Base-by-base conservation (phyloP, 805 yeast genomes). In the Ogataea thermomethanolica region DNA sequence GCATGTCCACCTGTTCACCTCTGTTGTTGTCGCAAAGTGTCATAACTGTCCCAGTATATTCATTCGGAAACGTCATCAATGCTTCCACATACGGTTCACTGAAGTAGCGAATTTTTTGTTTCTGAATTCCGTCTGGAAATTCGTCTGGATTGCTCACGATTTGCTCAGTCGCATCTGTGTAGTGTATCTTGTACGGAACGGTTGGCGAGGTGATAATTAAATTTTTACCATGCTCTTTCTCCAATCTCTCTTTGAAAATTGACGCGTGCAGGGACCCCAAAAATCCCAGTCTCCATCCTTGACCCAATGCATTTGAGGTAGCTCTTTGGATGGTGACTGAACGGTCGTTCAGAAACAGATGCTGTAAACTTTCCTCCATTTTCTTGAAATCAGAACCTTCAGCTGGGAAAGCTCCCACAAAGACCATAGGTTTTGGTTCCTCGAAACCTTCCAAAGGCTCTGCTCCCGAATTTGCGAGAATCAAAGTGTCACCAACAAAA, bases 391-490 rank as follows among this genome's bases (percentile, higher is more conserved):
- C 96, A 0, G 83, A 74, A 4, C 96, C 96, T 55, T 91, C 96
- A 0, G 96, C 93, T 0, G 99, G 98, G 53, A 88, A 91, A 0
- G 98, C 99, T 10, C 98, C 98, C 35, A 91, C 95, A 60, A 91
- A 93, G 7, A 91, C 98, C 98, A 93, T 93, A 1, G 98, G 96
- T 61, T 93, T 90, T 1, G 95, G 90, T 54, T 88, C 96, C 62
- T 90, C 97, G 61, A 91, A 93, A 1, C 98, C 98, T 1, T 95
- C 96, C 20, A 91, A 69, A 1, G 96, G 82, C 47, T 81, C 86
- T 2, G 84, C 79, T 25, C 70, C 72, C 4, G 58, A 50, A 4
- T 83, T 84, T 9, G 68, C 66, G 41, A 75, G 78, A 73, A 78
- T 77, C 48, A 88, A 74, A 0, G 99, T 91, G 58, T 91, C 99